Base-by-base conservation (phyloP, 1,284 basidiomycete genomes). In the Lentinus polychrous region DNA sequence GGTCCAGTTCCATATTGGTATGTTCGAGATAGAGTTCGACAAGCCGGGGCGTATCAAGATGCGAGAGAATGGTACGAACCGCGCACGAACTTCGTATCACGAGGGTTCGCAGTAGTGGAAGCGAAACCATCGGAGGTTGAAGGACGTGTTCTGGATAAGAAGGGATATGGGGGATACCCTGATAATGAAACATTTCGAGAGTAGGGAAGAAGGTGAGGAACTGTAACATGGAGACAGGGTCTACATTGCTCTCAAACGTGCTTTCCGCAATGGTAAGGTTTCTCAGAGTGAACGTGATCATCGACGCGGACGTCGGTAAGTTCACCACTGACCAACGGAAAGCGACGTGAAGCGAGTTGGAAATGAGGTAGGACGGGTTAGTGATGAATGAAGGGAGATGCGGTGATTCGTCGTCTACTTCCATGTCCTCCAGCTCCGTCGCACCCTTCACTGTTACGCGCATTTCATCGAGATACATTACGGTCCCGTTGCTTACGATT, bases 31-130 rank as follows among this genome's bases (percentile, higher is more conserved):
- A 74, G 42, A 88, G 77, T 46, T 77, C 72, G 39, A 63, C 64
- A 18, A 88, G 73, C 1, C 63, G 66, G 6, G 85, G 85, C 2
- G 75, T 71, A 53, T 78, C 56, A 18, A 88, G 61, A 49, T 72
- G 73, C 0, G 81, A 81, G 44, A 88, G 74, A 34, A 88, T 63
- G 43, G 73, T 71, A 46, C 86, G 81, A 3, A 79, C 73, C 49
- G 74, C 75, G 59, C 79, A 83, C 10, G 81, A 78, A 55, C 70
- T 72, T 43, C 74, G 72, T 20, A 88, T 56, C 24, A 74, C 67
- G 12, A 88, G 65, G 7, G 70, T 73, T 41, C 73, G 74, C 47
- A 88, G 71, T 39, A 68, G 66, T 18, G 76, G 77, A 15, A 88
- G 73, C 10, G 57, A 56, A 43, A 77, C 74, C 37, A 79, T 57